Base-by-base conservation (phyloP, 2,329 filamentous ascomycete species). In the Apiospora rasikravindrae region DNA sequence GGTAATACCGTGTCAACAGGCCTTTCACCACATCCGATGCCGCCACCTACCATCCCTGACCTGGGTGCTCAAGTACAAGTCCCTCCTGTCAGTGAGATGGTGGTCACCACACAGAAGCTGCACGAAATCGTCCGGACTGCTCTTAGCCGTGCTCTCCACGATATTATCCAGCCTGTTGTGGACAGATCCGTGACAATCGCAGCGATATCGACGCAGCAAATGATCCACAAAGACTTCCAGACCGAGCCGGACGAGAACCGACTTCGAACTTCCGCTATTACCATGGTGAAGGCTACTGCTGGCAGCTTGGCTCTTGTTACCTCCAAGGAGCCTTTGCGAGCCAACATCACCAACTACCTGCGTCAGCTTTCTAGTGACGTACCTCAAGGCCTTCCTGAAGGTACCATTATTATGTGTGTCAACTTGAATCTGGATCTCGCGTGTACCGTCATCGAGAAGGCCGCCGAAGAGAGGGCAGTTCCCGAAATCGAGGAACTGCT, bases 161-260 rank as follows among this genome's bases (percentile, higher is more conserved):
- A 99, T 79, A 99, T 99, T 71, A 98, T 99, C 73, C 94, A 96
- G 70, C 97, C 96, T 33, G 96, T 99, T 1, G 97, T 99, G 19
- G 97, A 99, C 81, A 90, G 96, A 71, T 99, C 96, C 2, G 96
- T 99, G 51, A 98, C 97, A 0, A 99, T 99, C 80, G 96, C 96
- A 66, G 96, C 96, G 1, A 98, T 99, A 73, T 97, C 96, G 2
- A 98, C 97, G 0, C 93, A 95, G 73, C 95, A 98, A 82, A 93
- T 99, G 83, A 94, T 99, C 57, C 92, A 94, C 77, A 99, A 99
- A 81, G 96, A 99, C 81, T 99, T 98, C 80, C 93, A 94, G 0
- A 97, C 95, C 70, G 97, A 99, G 79, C 90, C 92, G 2, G 95
- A 98, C 78, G 94, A 97, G 83, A 93, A 94, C 75, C 93, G 94